Base-by-base conservation (phyloP, 768 basidiomycete species). In the Leucocoprinus leucothites region DNA sequence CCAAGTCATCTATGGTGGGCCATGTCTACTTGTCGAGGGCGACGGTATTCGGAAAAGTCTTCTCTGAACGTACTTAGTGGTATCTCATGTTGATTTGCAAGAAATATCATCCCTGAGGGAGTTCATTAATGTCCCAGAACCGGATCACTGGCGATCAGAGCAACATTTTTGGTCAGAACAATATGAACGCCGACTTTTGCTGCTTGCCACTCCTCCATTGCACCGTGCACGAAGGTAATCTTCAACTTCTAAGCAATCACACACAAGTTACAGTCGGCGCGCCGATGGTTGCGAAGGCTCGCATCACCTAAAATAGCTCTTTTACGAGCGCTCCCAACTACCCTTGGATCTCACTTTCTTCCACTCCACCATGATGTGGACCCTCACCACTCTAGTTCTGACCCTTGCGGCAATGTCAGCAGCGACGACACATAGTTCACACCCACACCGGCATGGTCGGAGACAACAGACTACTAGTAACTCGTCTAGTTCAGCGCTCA, bases 11-110 rank as follows among this genome's bases (percentile, higher is more conserved):
- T 83, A 81, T 65, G 87, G 89, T 24, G 94, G 94, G 9, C 86
- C 89, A 9, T 96, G 94, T 65, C 77, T 95, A 36, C 79, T 95
- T 48, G 82, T 85, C 16, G 78, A 86, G 56, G 94, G 93, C 3
- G 91, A 91, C 60, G 73, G 70, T 2, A 71, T 87, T 18, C 28
- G 14, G 28, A 67, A 42, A 36, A 52, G 50, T 16, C 43, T 57
- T 24, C 42, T 57, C 22, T 51, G 31, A 34, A 34, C 13, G n/a
- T n/a, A n/a, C n/a, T n/a, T n/a, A n/a, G n/a, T n/a, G n/a, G n/a
- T n/a, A n/a, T n/a, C n/a, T n/a, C n/a, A n/a, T n/a, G n/a, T n/a
- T n/a, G n/a, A n/a, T n/a, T n/a, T n/a, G n/a, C n/a, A 49, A 21
- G 14, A 8, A 3, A n/a, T 45, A 11, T 2, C n/a, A 9, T 42